These are phyloP conservation scores for Biancaea sappan DNA, from an alignment of 306 rosid genomes.

Conservation along the genomic window DNA sequence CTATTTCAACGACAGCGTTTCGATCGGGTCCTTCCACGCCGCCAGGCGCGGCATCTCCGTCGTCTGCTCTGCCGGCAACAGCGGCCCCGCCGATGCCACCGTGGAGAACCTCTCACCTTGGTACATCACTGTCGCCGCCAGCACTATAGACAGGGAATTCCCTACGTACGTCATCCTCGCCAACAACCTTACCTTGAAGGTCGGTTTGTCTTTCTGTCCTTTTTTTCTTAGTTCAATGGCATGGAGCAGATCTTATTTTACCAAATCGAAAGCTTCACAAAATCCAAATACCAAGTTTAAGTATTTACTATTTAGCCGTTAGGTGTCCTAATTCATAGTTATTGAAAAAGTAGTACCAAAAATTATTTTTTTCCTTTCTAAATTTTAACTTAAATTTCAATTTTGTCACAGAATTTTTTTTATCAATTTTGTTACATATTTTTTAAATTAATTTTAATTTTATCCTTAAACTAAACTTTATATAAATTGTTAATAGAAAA, in stretches of 20 bases:
- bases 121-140: constrained; percentile 86
- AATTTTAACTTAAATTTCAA: too few species aligned
- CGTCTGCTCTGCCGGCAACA: constrained; percentile 88
- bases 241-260: background rate
- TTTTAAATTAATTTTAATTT: too few species aligned
- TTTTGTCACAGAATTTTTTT: too few species aligned
- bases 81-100: constrained; percentile 66
- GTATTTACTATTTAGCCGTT: too few species aligned
- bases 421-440: too few species aligned
- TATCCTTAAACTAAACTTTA: too few species aligned
- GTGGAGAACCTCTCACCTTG: constrained; percentile 69
- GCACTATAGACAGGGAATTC: constrained; percentile 87
- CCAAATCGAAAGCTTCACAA: background rate
- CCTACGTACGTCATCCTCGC: constrained; percentile 60
- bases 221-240: too few species aligned
- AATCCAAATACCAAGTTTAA: too few species aligned
- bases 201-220: constrained; percentile 26
- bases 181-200: constrained; percentile 55
- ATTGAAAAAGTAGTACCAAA: too few species aligned
- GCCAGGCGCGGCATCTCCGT: constrained; percentile 70
- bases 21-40: constrained; percentile 91
- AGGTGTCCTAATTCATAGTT: too few species aligned
- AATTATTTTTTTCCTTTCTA: too few species aligned
- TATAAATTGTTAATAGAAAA: too few species aligned
- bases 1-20: constrained; percentile 62